Percentiles rank a stretch among this genome's conserved stretches.
Evolutionary conservation across 305 asterid species (phyloP).

Genomic region (Fraxinus greggii): DNA sequence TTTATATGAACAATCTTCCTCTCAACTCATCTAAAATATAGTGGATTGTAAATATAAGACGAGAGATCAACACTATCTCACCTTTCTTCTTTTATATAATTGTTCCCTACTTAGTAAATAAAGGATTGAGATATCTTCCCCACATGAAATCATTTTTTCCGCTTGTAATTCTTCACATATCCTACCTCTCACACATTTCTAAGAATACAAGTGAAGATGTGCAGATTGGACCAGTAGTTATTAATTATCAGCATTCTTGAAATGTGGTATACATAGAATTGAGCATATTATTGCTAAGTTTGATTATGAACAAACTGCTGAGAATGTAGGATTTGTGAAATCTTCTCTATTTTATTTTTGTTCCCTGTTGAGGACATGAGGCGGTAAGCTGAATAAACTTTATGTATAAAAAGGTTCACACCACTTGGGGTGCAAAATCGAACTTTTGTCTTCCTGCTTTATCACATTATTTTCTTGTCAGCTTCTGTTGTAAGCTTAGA

Average conservation of each 20-base stretch:
- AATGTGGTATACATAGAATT: background rate
- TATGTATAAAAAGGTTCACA: background rate
- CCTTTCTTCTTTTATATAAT: background rate
- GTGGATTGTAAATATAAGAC: constrained; percentile 2
- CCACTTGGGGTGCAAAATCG: background rate
- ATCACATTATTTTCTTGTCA: background rate
- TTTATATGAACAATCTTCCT: background rate
- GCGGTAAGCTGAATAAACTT: background rate
- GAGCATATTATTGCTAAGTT: background rate
- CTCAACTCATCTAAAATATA: background rate
- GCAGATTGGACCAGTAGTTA: background rate
- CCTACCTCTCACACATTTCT: background rate
- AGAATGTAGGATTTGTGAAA: background rate
- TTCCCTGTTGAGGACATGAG: background rate
- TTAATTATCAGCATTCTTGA: background rate
- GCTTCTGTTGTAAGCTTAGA: background rate
- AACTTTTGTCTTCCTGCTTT: background rate
- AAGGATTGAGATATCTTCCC: background rate
- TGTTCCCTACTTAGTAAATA: background rate
- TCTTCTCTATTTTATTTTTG: background rate
- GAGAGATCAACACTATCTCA: background rate
- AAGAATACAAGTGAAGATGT: background rate
- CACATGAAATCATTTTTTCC: background rate
- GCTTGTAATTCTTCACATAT: background rate
- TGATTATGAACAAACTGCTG: background rate